Conservation (phyloP, 495 filamentous ascomycete genomes). For the Neurospora sp. region DNA sequence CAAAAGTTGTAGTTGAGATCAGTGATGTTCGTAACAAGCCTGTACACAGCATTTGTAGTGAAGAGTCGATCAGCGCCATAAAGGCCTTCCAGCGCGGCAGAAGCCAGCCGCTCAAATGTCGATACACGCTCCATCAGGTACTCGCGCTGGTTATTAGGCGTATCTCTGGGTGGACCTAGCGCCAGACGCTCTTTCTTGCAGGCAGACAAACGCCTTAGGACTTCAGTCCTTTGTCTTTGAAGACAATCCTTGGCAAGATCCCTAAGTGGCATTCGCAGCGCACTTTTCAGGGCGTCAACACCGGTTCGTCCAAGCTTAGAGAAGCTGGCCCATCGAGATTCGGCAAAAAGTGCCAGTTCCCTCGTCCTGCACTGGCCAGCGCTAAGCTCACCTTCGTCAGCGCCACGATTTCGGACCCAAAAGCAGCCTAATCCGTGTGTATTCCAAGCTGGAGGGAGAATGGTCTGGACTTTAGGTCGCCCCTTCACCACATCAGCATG, state of each 20-base stretch:
- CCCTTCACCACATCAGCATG: conserved; percentile 44
- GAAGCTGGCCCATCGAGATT: conserved; percentile 35
- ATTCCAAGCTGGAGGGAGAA: conserved; percentile 31
- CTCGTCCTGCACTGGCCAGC: conserved; percentile 15
- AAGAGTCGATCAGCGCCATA: conserved; percentile 36
- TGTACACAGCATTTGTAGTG: conserved; percentile 8
- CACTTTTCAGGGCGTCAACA: conserved; percentile 34
- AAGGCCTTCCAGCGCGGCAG: conserved; percentile 16
- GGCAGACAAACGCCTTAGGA: conserved; percentile 28
- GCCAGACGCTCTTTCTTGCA: conserved; percentile 21
- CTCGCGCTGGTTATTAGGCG: conserved; percentile 13
- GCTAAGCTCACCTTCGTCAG: conserved; percentile 17
- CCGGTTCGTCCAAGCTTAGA: conserved; percentile 35
- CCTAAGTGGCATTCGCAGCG: conserved; percentile 33
- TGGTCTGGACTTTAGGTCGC: conserved; percentile 28
- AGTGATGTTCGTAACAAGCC: not conserved
- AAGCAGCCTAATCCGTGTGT: conserved; percentile 44
- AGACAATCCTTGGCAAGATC: conserved; percentile 42
- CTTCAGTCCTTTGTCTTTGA: conserved; percentile 36
- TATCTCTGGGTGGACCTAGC: conserved; percentile 34
- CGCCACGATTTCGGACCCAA: conserved; percentile 46
- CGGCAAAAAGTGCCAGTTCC: conserved; percentile 29
- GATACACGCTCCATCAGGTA: conserved; percentile 3
- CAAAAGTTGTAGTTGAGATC: not conserved
- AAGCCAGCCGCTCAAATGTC: conserved; percentile 2